These are phyloP conservation scores for Neonectria ditissima DNA, from an alignment of 2,329 filamentous ascomycete species.

Conservation along the genomic window DNA sequence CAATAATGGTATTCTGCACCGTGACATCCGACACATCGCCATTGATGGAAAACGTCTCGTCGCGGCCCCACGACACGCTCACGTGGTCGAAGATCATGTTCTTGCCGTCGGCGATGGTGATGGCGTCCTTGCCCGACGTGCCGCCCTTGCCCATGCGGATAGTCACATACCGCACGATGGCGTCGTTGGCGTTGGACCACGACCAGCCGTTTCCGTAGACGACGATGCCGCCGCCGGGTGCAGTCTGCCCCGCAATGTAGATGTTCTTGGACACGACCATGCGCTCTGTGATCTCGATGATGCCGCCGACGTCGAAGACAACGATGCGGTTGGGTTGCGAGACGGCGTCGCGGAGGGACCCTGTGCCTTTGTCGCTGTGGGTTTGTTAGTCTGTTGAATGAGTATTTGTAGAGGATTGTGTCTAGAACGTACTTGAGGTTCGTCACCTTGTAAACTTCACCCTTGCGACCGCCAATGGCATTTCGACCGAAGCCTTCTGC, in stretches of 20 bases:
- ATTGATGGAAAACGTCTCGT: slow-evolving; percentile 66
- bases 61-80: slow-evolving; percentile 65
- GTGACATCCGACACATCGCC: slow-evolving; percentile 61
- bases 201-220: slow-evolving; percentile 67
- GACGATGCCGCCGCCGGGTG: slow-evolving; percentile 61
- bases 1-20: slow-evolving; percentile 65
- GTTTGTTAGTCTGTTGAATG: background rate
- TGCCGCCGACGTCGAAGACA: slow-evolving; percentile 60
- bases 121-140: slow-evolving; percentile 64
- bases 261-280: slow-evolving; percentile 57
- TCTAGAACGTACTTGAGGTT: slow-evolving; percentile 46
- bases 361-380: slow-evolving; percentile 50
- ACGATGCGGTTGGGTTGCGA: slow-evolving; percentile 58
- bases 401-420: background rate
- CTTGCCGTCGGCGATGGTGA: slow-evolving; percentile 63
- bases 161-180: slow-evolving; percentile 66
- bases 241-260: slow-evolving; percentile 61
- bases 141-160: slow-evolving; percentile 66
- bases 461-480: slow-evolving; percentile 51
- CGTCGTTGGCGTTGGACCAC: slow-evolving; percentile 63
- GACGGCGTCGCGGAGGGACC: slow-evolving; percentile 53
- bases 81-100: slow-evolving; percentile 70
- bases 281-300: slow-evolving; percentile 59
- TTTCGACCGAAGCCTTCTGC: slow-evolving; percentile 49
- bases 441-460: slow-evolving; percentile 52